Evolutionary conservation across 1,139 yeast genomes (phyloP).

Genomic region (Zygoascus hellenicus): DNA sequence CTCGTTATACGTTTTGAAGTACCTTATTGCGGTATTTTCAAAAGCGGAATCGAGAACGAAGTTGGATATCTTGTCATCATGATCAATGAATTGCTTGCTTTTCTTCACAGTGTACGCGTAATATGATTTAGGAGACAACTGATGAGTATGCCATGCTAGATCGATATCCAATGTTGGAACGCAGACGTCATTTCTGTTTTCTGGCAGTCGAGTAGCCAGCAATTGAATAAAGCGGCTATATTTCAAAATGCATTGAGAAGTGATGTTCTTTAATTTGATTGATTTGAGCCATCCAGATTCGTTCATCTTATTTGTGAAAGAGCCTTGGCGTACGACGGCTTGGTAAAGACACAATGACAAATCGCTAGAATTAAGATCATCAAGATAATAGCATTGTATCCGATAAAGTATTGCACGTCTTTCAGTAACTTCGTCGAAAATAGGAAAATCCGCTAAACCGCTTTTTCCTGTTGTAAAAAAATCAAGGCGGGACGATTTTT

Average conservation of each 20-base stretch:
- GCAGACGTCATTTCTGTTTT: slow-evolving; percentile 17
- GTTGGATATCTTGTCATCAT: slow-evolving; percentile 33
- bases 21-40: slow-evolving; percentile 26
- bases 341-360: slow-evolving; percentile 27
- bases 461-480: too few species aligned
- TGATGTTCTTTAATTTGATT: slow-evolving; percentile 24
- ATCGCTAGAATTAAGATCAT: neutral
- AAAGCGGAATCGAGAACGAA: slow-evolving; percentile 26
- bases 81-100: slow-evolving; percentile 28
- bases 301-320: slow-evolving; percentile 35
- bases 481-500: too few species aligned
- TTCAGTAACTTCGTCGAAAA: too few species aligned
- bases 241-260: slow-evolving; percentile 27
- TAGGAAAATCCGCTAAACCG: too few species aligned
- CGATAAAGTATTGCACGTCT: too few species aligned
- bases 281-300: slow-evolving; percentile 33
- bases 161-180: slow-evolving; percentile 42
- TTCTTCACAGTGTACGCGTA: slow-evolving; percentile 23
- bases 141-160: slow-evolving; percentile 42
- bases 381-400: neutral
- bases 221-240: slow-evolving; percentile 32
- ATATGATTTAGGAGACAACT: slow-evolving; percentile 31
- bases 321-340: slow-evolving; percentile 34
- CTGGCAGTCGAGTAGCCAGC: slow-evolving; percentile 14
- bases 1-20: slow-evolving; percentile 23